These are phyloP conservation scores for Ceratocystis eucalypticola DNA, from an alignment of 2,329 filamentous ascomycete species.

Conservation along the genomic window DNA sequence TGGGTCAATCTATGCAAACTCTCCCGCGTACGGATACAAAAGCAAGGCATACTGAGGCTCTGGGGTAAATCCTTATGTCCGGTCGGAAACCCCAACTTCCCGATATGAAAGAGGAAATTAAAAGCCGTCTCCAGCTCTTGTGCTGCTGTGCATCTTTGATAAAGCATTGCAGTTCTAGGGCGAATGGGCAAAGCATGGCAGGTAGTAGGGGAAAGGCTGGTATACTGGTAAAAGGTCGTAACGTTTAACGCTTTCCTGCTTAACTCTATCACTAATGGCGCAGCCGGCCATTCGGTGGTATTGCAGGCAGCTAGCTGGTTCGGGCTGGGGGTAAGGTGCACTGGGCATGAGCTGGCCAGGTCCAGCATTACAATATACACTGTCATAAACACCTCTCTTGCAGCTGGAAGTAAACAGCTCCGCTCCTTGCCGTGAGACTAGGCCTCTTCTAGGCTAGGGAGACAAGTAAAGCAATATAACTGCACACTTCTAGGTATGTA, in stretches of 20 bases:
- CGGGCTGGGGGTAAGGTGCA: not conserved
- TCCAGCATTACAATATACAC: not conserved
- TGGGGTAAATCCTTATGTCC: not conserved
- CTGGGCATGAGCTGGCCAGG: not conserved
- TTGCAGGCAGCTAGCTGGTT: not conserved
- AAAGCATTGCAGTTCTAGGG: not conserved
- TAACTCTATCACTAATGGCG: not conserved
- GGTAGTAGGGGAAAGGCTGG: not conserved
- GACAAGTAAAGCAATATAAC: too few species aligned
- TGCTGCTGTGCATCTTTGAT: not conserved
- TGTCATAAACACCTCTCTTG: not conserved
- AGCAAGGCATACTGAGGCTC: not conserved
- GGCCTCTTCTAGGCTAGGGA: not conserved
- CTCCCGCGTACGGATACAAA: not conserved
- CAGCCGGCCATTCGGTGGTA: constrained; percentile 3
- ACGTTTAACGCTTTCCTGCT: not conserved
- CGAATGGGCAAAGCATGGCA: not conserved
- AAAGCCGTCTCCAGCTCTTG: not conserved
- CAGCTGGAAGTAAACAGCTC: not conserved
- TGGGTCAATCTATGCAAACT: not conserved
- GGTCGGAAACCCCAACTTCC: not conserved
- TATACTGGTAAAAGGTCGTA: not conserved
- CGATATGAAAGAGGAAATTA: too few species aligned
- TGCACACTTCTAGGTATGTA: not conserved
- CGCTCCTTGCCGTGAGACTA: not conserved